Base-by-base conservation (phyloP, 805 yeast genomes). In the Suhomyces sp. region DNA sequence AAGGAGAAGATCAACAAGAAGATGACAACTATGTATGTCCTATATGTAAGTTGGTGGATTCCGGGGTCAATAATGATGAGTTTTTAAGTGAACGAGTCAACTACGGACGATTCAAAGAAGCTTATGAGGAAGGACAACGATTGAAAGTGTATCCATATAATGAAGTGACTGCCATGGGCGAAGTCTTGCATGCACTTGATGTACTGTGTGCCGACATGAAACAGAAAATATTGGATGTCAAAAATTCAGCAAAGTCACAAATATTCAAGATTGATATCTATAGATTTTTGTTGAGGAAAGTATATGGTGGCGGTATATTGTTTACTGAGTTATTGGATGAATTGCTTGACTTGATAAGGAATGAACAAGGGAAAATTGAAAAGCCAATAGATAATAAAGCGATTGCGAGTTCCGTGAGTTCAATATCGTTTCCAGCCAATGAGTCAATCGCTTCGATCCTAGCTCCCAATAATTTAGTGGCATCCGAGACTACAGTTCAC, bases 21-120 rank as follows among this genome's bases (percentile, higher is more conserved):
- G 53, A 48, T 16, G 65, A 56, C 2, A 44, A 35, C 19, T 63
- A 54, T 31, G 35, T 42, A 1, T 61, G 68, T 43, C 66, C 68
- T 5, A 40, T 59, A 4, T 63, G 69, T 40, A 46, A 47, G 20
- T 41, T 62, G 28, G 39, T 53, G n/a, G 51, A 45, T 5, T 46
- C 59, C 1, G 36, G 28, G 2, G 30, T 38, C 3, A 20, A 8
- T 5, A 19, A 27, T n/a, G 58, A 59, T 39, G 28, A 24, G 1
- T 46, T 40, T 33, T 28, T 52, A 9, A 16, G 31, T 2, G 19
- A 26, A 2, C 53, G 51, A 29, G 7, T 53, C 3, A 48, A 53
- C 2, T 33, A 42, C 11, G 18, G 31, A 2, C 39, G 43, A 7
- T 33, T 58, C 11, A 28, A 41, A 3, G 35, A 35, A 12, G 28